Percentiles rank a stretch among this genome's conserved stretches.
These are phyloP conservation scores for Mycena belliarum DNA, from an alignment of 768 basidiomycete species.

Conservation along the genomic window DNA sequence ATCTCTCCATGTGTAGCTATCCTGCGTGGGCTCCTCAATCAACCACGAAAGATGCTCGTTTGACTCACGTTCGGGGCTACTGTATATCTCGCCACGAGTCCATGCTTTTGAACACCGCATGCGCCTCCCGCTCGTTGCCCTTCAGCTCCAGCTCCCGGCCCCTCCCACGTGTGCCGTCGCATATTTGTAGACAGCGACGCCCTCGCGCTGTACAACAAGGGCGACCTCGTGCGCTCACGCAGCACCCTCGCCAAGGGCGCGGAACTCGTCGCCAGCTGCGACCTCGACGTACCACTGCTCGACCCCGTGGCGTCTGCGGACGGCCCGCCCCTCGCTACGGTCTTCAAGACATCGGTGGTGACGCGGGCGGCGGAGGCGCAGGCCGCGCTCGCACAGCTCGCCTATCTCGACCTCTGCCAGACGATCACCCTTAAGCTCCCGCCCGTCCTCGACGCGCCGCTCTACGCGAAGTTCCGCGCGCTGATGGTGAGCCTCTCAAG, in stretches of 20 bases:
- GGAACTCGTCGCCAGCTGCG: background rate
- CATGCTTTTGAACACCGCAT: no score
- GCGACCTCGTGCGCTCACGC: constrained; percentile 5
- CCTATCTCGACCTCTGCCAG: constrained; percentile 11
- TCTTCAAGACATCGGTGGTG: background rate
- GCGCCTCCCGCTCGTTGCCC: background rate
- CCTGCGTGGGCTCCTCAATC: no score
- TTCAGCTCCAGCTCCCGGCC: background rate
- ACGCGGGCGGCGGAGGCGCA: background rate
- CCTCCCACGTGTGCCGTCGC: background rate
- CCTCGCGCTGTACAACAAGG: constrained; percentile 9
- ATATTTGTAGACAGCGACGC: background rate
- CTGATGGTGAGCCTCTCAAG: background rate
- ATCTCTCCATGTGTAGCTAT: no score
- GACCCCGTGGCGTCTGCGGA: background rate
- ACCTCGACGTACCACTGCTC: background rate
- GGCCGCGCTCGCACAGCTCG: constrained; percentile 9
- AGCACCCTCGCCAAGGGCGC: background rate
- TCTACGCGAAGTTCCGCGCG: background rate
- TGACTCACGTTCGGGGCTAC: no score
- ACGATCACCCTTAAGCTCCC: constrained; percentile 6
- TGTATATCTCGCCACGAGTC: no score
- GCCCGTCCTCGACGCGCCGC: background rate
- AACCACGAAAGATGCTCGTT: no score
- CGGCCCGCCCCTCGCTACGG: background rate